These are phyloP conservation scores for Podila epigama DNA, from an alignment of 192 early-diverging fungal species.

Conservation along the genomic window DNA sequence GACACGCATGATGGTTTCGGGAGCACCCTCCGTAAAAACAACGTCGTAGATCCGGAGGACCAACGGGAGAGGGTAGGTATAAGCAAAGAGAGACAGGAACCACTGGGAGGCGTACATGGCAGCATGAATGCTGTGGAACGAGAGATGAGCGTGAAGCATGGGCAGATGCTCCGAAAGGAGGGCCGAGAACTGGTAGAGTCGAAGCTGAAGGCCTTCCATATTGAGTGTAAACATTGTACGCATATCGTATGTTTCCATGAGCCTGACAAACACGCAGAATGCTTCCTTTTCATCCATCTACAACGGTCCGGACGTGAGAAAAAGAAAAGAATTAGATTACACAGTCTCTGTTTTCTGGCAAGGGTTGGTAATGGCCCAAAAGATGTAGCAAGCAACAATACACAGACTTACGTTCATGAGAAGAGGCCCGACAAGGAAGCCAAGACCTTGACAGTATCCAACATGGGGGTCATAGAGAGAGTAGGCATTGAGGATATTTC, in stretches of 20 bases:
- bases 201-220: conserved; percentile 93
- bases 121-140: conserved; percentile 71
- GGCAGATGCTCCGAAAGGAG: conserved; percentile 82
- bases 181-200: conserved; percentile 86
- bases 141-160: conserved; percentile 78
- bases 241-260: conserved; percentile 95
- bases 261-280: conserved; percentile 92
- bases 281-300: conserved; percentile 95
- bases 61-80: conserved; percentile 88
- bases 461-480: conserved; percentile 93
- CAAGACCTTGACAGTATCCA: conserved; percentile 98
- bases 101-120: conserved; percentile 97
- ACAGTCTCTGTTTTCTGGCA: neutral
- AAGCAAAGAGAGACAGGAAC: conserved; percentile 98
- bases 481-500: conserved; percentile 92
- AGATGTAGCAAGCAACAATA: neutral
- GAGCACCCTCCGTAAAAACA: conserved; percentile 88
- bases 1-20: conserved; percentile 88
- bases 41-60: conserved; percentile 95
- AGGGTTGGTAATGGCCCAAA: neutral
- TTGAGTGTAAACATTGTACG: conserved; percentile 92
- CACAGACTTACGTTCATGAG: conserved; percentile 80
- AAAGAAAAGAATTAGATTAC: neutral
- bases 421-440: conserved; percentile 93
- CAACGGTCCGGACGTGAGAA: neutral